These are phyloP conservation scores for Aspergillus brasiliensis DNA, from an alignment of 2,329 filamentous ascomycete genomes.

Conservation along the genomic window DNA sequence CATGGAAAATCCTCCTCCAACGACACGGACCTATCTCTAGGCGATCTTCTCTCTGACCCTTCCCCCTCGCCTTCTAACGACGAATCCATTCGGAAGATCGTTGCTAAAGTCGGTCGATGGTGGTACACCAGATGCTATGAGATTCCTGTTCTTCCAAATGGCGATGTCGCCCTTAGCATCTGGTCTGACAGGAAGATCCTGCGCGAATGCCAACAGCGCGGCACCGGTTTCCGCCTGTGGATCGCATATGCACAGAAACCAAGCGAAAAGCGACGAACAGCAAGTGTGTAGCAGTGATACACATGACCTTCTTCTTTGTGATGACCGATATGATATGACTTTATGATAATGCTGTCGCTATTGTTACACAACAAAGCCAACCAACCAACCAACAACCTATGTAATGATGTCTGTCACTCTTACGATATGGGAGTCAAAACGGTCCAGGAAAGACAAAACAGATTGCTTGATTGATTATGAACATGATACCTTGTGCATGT, in stretches of 20 bases:
- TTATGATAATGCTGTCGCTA: background rate
- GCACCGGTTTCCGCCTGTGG: slow-evolving; percentile 84
- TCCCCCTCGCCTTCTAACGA: slow-evolving; percentile 71
- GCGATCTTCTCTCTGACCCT: slow-evolving; percentile 72
- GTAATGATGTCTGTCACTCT: background rate
- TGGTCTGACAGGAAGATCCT: slow-evolving; percentile 77
- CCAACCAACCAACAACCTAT: background rate
- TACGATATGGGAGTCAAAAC: background rate
- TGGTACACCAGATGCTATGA: slow-evolving; percentile 97
- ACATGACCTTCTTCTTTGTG: background rate
- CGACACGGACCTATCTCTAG: slow-evolving; percentile 52
- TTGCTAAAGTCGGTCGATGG: slow-evolving; percentile 88
- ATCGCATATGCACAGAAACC: slow-evolving; percentile 91
- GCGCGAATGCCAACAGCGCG: slow-evolving; percentile 80
- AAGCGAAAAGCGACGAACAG: slow-evolving; percentile 47
- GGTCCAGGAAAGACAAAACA: slow-evolving; percentile 6
- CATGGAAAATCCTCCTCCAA: slow-evolving; percentile 38
- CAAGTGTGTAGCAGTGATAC: slow-evolving; percentile 38
- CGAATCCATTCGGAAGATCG: slow-evolving; percentile 87
- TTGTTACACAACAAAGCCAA: background rate
- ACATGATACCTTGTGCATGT: slow-evolving; percentile 7
- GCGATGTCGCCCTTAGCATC: slow-evolving; percentile 63
- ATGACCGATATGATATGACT: background rate
- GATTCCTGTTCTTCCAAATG: slow-evolving; percentile 57
- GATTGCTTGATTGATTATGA: background rate